Base-by-base conservation (phyloP, 768 basidiomycete genomes). In the Serendipita sp. region DNA sequence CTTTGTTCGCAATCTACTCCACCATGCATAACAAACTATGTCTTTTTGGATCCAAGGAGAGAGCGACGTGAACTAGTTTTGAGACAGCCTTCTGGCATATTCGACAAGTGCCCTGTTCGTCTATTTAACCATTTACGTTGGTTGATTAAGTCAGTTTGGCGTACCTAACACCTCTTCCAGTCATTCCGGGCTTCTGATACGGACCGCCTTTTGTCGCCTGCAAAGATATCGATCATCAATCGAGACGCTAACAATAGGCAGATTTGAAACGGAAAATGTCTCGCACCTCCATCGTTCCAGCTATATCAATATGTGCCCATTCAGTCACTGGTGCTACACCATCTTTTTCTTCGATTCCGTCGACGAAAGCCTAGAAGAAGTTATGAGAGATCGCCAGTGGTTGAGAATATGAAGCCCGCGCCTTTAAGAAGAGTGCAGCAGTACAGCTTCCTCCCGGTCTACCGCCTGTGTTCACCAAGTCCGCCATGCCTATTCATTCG, bases 241-340 rank as follows among this genome's bases (percentile, higher is more conserved):
- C 7, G 14, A 14, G 38, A 38, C n/a, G n/a, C n/a, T n/a, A n/a
- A 31, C 11, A 17, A 45, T 11, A 42, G 42, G 30, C 2, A 17
- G 48, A 42, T 24, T 9, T 38, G 24, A 28, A 28, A 17, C 3
- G 16, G 14, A 60, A 44, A 24, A 3, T 31, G 2, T 14, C 28
- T 45, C 76, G 61, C 42, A 82, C 81, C 73, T 89, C 86, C 86
- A 88, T 88, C 17, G 79, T 73, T 14, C 86, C 73, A 11, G 70
- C 89, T 63, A 91, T 91, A 68, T 94, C 91, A 44, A 92, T 73
- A 71, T 93, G 91, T 0, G 90, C 91, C 89, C 90, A 94, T 65
- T 82, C 81, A 66, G 90, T 73, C 13, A 74, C 71, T 3, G 81
- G 76, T 14, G 76, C 77, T 63, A 77, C 68, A 45, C 81, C 83